phyloP scores from a whole-genome alignment of 805 yeast genomes.

The Kregervanrija delftensis region DNA sequence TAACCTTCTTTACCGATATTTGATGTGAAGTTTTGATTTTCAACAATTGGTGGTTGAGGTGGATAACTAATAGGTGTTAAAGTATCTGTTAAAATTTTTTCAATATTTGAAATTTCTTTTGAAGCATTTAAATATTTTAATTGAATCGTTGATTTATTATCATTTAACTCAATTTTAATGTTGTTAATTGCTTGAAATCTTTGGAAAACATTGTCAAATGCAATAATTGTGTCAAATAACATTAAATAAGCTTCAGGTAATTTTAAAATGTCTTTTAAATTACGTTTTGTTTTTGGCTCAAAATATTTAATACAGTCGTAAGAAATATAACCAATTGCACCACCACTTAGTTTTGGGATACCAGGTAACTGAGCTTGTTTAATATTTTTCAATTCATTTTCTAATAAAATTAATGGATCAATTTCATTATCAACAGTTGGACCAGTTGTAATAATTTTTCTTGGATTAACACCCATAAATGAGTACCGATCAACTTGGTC shows the following conservation, averaged over 20 bases:
- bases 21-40: slow-evolving; percentile 67
- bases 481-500: slow-evolving; percentile 87
- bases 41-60: slow-evolving; percentile 63
- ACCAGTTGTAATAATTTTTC: slow-evolving; percentile 78
- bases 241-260: slow-evolving; percentile 90
- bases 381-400: slow-evolving; percentile 59
- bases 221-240: slow-evolving; percentile 86
- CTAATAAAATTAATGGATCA: slow-evolving; percentile 76
- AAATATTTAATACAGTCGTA: slow-evolving; percentile 96
- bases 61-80: slow-evolving; percentile 51
- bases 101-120: slow-evolving; percentile 50
- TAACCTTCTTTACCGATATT: slow-evolving; percentile 94
- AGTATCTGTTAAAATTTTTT: slow-evolving; percentile 39
- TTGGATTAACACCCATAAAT: slow-evolving; percentile 82
- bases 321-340: slow-evolving; percentile 93
- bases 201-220: slow-evolving; percentile 91
- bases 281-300: slow-evolving; percentile 82
- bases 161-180: slow-evolving; percentile 39
- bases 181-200: slow-evolving; percentile 88
- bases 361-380: slow-evolving; percentile 77
- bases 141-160: slow-evolving; percentile 27
- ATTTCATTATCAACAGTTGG: slow-evolving; percentile 53
- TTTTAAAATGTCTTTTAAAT: slow-evolving; percentile 68
- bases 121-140: slow-evolving; percentile 49
- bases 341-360: slow-evolving; percentile 80